Evolutionary conservation across 2,329 filamentous ascomycete species (phyloP), one percentile per base, ranked within the genome.

Genomic region (Colletotrichum acutatum): DNA sequence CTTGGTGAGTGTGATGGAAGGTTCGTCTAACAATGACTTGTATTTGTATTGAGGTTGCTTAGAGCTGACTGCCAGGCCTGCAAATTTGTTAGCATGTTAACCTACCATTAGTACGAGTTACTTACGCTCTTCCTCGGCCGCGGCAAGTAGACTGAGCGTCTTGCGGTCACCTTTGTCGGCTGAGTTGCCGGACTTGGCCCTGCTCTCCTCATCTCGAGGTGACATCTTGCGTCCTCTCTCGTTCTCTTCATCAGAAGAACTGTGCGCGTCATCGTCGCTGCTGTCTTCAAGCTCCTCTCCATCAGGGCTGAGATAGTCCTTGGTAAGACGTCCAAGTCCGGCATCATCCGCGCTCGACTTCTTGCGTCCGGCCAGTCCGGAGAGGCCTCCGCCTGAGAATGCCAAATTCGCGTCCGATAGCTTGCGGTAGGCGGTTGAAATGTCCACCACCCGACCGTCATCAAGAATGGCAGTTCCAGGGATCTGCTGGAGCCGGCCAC

Each of bases 111-210:
- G 60, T 49, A n/a, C 57, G n/a, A 2, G 11, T 22, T 19, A 87
- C 93, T 79, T 86, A 94, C 94, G 89, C 80, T 96, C 94, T 86
- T 95, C 92, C 79, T 96, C 92, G 0, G 92, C 92, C 7, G 93
- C 93, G 52, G 92, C 93, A 66, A 95, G 83, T 68, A 95, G 81
- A 77, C 91, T 94, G 79, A 86, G 84, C 0, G 88, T 85, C 76
- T 85, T 86, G 71, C 83, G 82, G 74, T 82, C 79, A 75, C 82
- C 75, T 28, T 82, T 83, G 28, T 83, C 82, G 5, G 79, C 78
- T 4, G 77, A 77, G 52, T 82, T 79, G 24, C 82, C 78, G 56
- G 77, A 76, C 69, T 83, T 80, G 37, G 82, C 81, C 63, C 81
- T 82, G 14, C 81, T 83, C 54, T 87, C 86, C 63, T 84, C 79